Evolutionary conservation across 2,329 filamentous ascomycete genomes (phyloP).

Genomic region (Cordyceps tenuipes): DNA sequence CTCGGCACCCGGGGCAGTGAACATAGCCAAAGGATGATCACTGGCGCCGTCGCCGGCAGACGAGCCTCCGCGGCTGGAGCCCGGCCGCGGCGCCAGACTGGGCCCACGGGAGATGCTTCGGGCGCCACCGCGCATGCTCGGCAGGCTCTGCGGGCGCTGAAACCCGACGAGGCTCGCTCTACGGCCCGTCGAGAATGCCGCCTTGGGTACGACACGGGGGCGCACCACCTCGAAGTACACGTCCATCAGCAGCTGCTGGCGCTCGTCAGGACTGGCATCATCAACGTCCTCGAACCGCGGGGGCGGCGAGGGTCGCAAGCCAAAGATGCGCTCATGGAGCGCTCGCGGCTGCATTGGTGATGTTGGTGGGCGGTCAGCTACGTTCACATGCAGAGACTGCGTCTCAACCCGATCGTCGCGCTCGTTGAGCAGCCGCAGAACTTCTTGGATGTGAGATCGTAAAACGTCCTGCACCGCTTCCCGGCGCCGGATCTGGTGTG

Average conservation of each 20-base stretch:
- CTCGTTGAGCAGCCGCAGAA: constrained; percentile 38
- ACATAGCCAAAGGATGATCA: neutral
- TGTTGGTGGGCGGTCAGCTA: neutral
- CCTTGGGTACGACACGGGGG: constrained; percentile 29
- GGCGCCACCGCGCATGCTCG: constrained; percentile 10
- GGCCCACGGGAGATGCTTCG: neutral
- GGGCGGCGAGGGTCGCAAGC: constrained; percentile 8
- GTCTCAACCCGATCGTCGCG: constrained; percentile 23
- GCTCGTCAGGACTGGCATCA: constrained; percentile 37
- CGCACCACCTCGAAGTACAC: constrained; percentile 43
- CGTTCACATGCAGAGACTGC: constrained; percentile 16
- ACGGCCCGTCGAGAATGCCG: constrained; percentile 21
- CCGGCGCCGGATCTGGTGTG: constrained; percentile 20
- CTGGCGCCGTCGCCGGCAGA: neutral
- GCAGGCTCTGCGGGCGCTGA: constrained; percentile 18
- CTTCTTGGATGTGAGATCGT: constrained; percentile 41
- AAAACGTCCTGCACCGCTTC: constrained; percentile 37
- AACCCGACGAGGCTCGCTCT: constrained; percentile 18
- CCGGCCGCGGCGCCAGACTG: constrained; percentile 1
- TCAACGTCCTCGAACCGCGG: constrained; percentile 37
- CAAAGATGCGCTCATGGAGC: neutral
- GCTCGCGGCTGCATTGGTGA: constrained; percentile 11
- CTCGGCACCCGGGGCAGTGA: too few relatives aligned
- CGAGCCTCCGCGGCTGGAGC: constrained; percentile 1
- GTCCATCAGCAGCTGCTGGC: constrained; percentile 42